Evolutionary conservation across 805 yeast species (phyloP).

Genomic region (Myxozyma neotropica): DNA sequence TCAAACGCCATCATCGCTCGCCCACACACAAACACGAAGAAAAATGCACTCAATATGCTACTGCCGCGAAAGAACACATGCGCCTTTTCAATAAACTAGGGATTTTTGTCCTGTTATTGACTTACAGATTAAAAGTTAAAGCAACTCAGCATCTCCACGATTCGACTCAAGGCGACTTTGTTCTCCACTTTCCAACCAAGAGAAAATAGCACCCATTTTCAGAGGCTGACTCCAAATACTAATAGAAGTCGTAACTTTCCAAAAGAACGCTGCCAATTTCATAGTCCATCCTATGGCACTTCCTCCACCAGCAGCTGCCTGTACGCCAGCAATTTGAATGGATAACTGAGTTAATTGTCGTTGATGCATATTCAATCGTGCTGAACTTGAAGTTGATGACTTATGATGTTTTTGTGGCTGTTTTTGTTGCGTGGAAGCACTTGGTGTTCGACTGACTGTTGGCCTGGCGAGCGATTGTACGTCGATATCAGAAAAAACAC

Average conservation of each 20-base stretch:
- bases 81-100: too few relatives aligned
- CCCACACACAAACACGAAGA: too few relatives aligned
- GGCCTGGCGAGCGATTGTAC: not conserved
- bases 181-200: slow-evolving; percentile 1
- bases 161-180: not conserved
- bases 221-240: slow-evolving; percentile 10
- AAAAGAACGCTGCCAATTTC: slow-evolving; percentile 8
- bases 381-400: not conserved
- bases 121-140: too few relatives aligned
- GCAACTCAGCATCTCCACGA: not conserved
- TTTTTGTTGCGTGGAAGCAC: not conserved
- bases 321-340: slow-evolving; percentile 8
- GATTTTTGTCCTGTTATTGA: too few relatives aligned
- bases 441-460: not conserved
- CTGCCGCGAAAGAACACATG: too few relatives aligned
- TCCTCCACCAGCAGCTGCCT: not conserved
- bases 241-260: slow-evolving; percentile 5
- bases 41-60: too few relatives aligned
- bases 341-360: slow-evolving; percentile 18
- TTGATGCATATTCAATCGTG: not conserved
- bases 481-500: not conserved
- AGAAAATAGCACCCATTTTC: not conserved
- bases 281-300: slow-evolving; percentile 1
- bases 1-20: too few relatives aligned
- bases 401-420: not conserved